These are phyloP conservation scores for Colletotrichum phormii DNA, from an alignment of 2,329 filamentous ascomycete species.

Conservation along the genomic window DNA sequence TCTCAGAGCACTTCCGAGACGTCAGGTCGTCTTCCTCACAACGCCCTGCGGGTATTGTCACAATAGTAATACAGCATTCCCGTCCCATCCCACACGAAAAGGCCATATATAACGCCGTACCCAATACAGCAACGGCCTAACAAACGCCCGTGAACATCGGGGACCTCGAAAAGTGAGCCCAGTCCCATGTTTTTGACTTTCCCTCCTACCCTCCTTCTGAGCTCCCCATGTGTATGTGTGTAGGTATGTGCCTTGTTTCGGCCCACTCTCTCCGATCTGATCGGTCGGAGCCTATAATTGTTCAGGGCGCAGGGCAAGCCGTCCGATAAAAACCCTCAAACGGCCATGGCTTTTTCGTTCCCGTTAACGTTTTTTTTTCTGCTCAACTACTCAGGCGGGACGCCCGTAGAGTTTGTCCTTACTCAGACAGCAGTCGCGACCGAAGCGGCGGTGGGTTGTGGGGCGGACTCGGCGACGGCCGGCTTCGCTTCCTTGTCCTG, in stretches of 20 bases:
- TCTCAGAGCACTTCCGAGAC: neutral
- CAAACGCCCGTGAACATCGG: neutral
- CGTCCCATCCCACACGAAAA: conserved; percentile 5
- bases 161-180: neutral
- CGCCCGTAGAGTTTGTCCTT: neutral
- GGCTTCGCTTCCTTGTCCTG: conserved; percentile 19
- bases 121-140: neutral
- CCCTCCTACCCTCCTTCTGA: neutral
- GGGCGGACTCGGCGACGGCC: conserved; percentile 3
- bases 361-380: neutral
- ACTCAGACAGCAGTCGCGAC: conserved; percentile 23
- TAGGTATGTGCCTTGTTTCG: conserved; percentile 20
- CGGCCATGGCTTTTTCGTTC: neutral
- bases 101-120: conserved; percentile 7
- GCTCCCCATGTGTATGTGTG: neutral
- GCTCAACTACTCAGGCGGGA: conserved; percentile 14
- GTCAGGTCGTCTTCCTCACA: neutral
- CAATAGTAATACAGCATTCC: conserved; percentile 12
- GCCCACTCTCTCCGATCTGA: conserved; percentile 16
- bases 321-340: conserved; percentile 7
- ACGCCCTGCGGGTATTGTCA: conserved; percentile 18
- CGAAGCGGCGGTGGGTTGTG: conserved; percentile 8
- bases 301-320: neutral
- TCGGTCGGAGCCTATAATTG: conserved; percentile 24
- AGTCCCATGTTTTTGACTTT: neutral